A percentile compares a stretch with the other conserved stretches of the same genome.
Evolutionary conservation across 805 yeast genomes (phyloP).

Genomic region (Wickerhamiella shivajii): DNA sequence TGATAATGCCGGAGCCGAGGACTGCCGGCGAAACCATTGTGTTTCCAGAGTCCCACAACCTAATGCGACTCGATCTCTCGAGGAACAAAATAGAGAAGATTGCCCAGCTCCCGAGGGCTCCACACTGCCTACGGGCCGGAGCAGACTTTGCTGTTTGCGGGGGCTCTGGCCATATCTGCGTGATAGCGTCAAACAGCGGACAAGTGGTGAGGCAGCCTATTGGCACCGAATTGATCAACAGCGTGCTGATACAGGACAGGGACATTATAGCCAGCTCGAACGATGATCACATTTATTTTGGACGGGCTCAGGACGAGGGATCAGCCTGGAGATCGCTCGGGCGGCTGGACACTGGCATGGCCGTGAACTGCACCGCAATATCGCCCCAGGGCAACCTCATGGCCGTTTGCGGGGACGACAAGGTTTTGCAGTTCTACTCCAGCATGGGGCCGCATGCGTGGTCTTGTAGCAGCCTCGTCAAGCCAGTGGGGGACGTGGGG

Average conservation of each 20-base stretch:
- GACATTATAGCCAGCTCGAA: too few relatives aligned
- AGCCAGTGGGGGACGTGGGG: conserved; percentile 60
- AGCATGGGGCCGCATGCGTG: background rate
- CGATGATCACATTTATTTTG: conserved; percentile 54
- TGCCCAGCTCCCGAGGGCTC: conserved; percentile 1
- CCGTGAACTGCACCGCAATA: conserved; percentile 59
- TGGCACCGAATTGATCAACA: conserved; percentile 76
- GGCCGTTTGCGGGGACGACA: conserved; percentile 66
- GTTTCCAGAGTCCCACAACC: conserved; percentile 43
- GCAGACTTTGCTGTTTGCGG: too few relatives aligned
- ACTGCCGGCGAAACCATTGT: conserved; percentile 29
- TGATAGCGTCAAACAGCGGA: too few relatives aligned
- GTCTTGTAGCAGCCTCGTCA: too few relatives aligned
- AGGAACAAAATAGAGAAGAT: too few relatives aligned
- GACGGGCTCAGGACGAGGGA: conserved; percentile 34
- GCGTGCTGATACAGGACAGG: too few relatives aligned
- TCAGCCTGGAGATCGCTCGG: background rate
- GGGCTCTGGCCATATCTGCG: too few relatives aligned
- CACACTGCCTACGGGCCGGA: too few relatives aligned
- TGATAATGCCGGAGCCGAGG: conserved; percentile 36
- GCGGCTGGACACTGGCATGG: conserved; percentile 39
- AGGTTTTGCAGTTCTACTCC: conserved; percentile 39
- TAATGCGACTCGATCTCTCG: conserved; percentile 35
- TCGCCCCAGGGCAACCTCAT: conserved; percentile 48
- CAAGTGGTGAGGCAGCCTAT: conserved; percentile 37